phyloP scores from a whole-genome alignment of 805 yeast species.

The Sungouiella blattae region DNA sequence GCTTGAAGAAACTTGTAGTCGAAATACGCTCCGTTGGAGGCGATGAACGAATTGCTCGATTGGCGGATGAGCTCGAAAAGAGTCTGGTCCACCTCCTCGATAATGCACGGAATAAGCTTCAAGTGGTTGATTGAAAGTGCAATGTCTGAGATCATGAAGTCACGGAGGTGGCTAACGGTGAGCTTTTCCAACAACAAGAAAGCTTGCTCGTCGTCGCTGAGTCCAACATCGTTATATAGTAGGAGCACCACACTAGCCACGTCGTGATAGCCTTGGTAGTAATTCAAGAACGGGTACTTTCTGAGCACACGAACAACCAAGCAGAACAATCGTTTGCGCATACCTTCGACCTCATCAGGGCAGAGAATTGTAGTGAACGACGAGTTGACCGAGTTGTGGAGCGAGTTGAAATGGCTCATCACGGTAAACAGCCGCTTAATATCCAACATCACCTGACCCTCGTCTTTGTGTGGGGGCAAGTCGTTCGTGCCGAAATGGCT shows the following conservation, averaged over 20 bases:
- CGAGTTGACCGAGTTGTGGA: conserved; percentile 13
- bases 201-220: conserved; percentile 26
- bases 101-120: conserved; percentile 58
- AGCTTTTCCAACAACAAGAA: conserved; percentile 50
- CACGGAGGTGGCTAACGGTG: conserved; percentile 65
- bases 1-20: conserved; percentile 50
- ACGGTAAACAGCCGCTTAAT: conserved; percentile 65
- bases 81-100: conserved; percentile 46
- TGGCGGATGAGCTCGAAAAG: conserved; percentile 43
- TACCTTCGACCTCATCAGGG: conserved; percentile 23
- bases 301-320: conserved; percentile 56
- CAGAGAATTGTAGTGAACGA: conserved; percentile 34
- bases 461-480: conserved; percentile 59
- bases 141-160: conserved; percentile 75
- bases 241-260: conserved; percentile 64
- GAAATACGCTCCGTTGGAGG: conserved; percentile 24
- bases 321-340: conserved; percentile 39
- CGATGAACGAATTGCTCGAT: conserved; percentile 21
- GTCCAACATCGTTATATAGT: conserved; percentile 36
- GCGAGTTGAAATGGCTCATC: conserved; percentile 20
- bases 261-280: conserved; percentile 95
- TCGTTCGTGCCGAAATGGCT: conserved; percentile 18
- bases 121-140: conserved; percentile 65
- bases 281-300: conserved; percentile 57
- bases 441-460: conserved; percentile 76